These are phyloP conservation scores for Phialocephala subalpina DNA, from an alignment of 2,329 filamentous ascomycete genomes.

Conservation along the genomic window DNA sequence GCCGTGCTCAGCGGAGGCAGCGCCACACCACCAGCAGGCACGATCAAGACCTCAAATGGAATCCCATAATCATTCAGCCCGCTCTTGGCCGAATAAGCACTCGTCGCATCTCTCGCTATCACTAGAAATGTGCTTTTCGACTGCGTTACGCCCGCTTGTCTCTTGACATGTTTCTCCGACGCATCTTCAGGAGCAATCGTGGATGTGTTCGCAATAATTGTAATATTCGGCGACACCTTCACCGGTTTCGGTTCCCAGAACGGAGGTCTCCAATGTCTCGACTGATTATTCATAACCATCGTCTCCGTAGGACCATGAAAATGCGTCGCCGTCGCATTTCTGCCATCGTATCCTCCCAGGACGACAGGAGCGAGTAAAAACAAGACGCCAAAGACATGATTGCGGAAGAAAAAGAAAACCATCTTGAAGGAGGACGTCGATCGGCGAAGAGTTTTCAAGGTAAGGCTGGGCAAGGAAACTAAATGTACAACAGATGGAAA, in stretches of 20 bases:
- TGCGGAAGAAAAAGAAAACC: not conserved
- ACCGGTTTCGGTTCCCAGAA: conserved; percentile 8
- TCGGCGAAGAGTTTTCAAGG: not conserved
- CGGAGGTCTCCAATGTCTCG: conserved; percentile 2
- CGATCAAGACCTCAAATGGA: conserved; percentile 61
- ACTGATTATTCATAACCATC: conserved; percentile 14
- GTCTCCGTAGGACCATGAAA: conserved; percentile 4
- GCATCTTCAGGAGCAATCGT: conserved; percentile 2
- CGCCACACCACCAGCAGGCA: conserved; percentile 57
- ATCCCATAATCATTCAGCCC: conserved; percentile 70
- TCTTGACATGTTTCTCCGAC: conserved; percentile 11
- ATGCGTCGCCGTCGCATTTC: conserved; percentile 2
- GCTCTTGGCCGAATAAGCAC: conserved; percentile 56
- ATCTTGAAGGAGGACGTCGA: not conserved
- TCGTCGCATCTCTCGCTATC: conserved; percentile 58
- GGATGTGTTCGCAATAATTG: conserved; percentile 17
- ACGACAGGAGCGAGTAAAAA: not conserved
- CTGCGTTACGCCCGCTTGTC: conserved; percentile 1
- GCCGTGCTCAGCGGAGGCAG: conserved; percentile 59
- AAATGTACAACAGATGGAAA: not conserved
- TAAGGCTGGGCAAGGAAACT: not conserved
- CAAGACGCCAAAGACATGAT: not conserved
- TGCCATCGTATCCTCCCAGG: not conserved
- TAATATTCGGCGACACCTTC: conserved; percentile 2
- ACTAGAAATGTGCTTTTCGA: conserved; percentile 58